These are phyloP conservation scores for Jamesozyma spencerorum DNA, from an alignment of 805 yeast genomes.

Conservation along the genomic window DNA sequence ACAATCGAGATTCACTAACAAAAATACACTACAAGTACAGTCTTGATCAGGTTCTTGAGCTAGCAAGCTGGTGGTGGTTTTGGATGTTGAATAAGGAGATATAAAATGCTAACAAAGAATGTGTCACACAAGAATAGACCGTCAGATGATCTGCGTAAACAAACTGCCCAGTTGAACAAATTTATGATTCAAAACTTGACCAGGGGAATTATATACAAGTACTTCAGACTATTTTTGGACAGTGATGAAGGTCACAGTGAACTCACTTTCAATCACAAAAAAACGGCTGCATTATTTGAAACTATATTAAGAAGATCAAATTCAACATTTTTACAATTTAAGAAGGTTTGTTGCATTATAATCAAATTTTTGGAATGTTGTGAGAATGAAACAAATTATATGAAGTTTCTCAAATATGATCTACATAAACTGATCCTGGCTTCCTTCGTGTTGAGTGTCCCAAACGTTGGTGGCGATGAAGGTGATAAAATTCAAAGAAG, in stretches of 20 bases:
- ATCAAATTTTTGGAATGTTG: conserved; percentile 19
- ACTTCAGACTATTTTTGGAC: conserved; percentile 6
- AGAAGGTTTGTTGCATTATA: conserved; percentile 19
- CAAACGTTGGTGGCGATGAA: conserved; percentile 9
- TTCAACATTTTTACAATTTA: conserved; percentile 16
- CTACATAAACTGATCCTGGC: conserved; percentile 17
- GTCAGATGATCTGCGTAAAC: neutral
- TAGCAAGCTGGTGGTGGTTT: too few relatives aligned
- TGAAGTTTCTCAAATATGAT: conserved; percentile 14
- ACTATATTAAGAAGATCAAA: conserved; percentile 13
- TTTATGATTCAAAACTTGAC: conserved; percentile 15
- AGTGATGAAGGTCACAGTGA: neutral
- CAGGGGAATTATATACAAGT: conserved; percentile 10
- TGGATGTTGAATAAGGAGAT: too few relatives aligned
- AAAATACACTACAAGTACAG: too few relatives aligned
- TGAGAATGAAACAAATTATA: conserved; percentile 12
- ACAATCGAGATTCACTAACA: neutral
- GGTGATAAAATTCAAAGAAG: conserved; percentile 9
- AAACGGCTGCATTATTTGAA: conserved; percentile 10
- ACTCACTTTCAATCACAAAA: conserved; percentile 1
- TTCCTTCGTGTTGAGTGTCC: conserved; percentile 16
- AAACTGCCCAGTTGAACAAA: conserved; percentile 4
- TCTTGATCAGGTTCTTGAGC: too few relatives aligned
- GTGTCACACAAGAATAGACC: neutral
- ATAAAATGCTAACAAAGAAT: neutral